Base-by-base conservation (phyloP, 1,284 basidiomycete genomes). In the Puccinia polysora region DNA sequence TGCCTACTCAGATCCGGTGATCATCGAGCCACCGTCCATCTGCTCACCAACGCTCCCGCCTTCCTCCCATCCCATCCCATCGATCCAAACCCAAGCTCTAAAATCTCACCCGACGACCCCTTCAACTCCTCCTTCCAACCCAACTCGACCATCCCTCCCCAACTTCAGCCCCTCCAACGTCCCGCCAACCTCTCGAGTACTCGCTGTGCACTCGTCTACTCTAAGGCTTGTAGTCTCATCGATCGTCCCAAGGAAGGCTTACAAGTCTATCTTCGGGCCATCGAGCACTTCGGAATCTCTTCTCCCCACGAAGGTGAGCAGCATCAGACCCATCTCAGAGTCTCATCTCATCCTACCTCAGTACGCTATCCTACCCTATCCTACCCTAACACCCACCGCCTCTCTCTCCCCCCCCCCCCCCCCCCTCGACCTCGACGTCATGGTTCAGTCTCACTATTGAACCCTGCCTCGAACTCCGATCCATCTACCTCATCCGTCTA, bases 161-260 rank as follows among this genome's bases (percentile, higher is more conserved):
- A n/a, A n/a, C n/a, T n/a, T n/a, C n/a, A n/a, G n/a, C n/a, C n/a
- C n/a, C n/a, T n/a, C 12, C 74, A 75, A 43, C 71, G 69, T n/a
- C 75, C 78, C 3, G 77, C 78, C 0, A 65, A 68, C 53, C 74
- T 76, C 12, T 73, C 75, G 50, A 75, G 73, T 49, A 58, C 77
- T 1, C 65, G 77, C 8, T 79, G 78, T 53, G 78, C 77, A 14
- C 64, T 75, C 32, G 68, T 79, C 10, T 78, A 78, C 60, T 75
- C 74, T 10, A 58, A 75, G 14, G 72, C 74, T 1, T 78, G 77
- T 62, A 52, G 43, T 25, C 32, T 32, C 0, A 38, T 78, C 14
- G 75, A 74, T 14, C 68, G 77, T 30, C 74, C 74, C 30, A 76
- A 77, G 49, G 78, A 79, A 53, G 77, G 76, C 0, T 65, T 76